Percentiles rank a stretch among this genome's conserved stretches.
Conservation (phyloP, 176 grass and related monocot species). For the Triticum urartu region DNA sequence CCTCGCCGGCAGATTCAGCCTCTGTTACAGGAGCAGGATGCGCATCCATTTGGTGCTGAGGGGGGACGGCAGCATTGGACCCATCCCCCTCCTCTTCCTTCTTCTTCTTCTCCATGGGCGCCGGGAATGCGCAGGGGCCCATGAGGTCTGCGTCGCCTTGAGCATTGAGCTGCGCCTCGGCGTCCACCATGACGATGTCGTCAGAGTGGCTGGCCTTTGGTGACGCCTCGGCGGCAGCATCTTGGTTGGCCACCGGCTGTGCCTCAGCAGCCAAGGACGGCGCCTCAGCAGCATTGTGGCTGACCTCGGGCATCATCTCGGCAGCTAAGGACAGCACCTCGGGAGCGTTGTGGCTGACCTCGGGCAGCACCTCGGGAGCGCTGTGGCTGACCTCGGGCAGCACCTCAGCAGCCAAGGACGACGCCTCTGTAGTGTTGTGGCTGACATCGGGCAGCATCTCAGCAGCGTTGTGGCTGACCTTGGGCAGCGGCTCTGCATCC, state of each 20-base stretch:
- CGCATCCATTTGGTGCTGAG: neutral
- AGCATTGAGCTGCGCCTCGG: neutral
- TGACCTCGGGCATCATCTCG: no score
- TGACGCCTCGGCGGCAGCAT: no score
- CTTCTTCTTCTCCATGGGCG: neutral
- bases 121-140: neutral
- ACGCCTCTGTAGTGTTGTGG: neutral
- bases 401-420: neutral
- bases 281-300: no score
- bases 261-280: no score
- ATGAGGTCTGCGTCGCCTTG: neutral
- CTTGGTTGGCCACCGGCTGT: no score
- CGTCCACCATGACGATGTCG: no score
- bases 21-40: neutral
- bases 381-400: no score
- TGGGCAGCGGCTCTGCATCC: no score
- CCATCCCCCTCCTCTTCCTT: neutral
- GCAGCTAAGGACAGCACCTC: no score
- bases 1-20: neutral
- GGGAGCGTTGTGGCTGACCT: no score
- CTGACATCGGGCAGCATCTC: neutral
- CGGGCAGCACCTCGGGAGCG: fast-evolving
- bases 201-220: no score
- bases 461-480: neutral
- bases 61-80: neutral